A percentile compares a stretch with the other conserved stretches of the same genome.
Evolutionary conservation across 257 asterid species (phyloP).

Genomic region (Catharanthus roseus): DNA sequence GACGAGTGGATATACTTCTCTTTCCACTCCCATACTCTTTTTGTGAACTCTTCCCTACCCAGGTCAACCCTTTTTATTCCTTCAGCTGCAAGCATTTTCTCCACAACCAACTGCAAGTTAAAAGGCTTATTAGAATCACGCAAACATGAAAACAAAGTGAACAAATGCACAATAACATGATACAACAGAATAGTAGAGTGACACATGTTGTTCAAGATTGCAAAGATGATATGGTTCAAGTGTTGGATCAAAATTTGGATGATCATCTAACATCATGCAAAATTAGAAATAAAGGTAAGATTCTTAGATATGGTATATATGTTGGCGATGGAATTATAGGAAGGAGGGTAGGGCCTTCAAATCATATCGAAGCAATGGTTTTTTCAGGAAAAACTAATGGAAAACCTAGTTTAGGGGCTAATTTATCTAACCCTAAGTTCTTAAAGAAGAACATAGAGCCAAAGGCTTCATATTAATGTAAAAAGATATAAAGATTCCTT

Average conservation of each 20-base stretch:
- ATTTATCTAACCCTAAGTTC: no score
- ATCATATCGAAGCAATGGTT: no score
- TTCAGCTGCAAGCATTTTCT: constrained; percentile 89
- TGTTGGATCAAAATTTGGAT: not conserved
- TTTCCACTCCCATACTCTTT: constrained; percentile 98
- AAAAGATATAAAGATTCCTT: no score
- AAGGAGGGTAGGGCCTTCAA: no score
- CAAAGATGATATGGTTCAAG: not conserved
- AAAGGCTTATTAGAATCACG: constrained; percentile 18
- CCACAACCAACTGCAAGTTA: constrained; percentile 84
- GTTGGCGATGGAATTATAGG: no score
- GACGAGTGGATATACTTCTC: constrained; percentile 56
- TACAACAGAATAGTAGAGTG: not conserved
- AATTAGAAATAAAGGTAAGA: not conserved
- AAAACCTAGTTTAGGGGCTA: no score
- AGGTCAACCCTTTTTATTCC: constrained; percentile 84
- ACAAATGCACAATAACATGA: not conserved
- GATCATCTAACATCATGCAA: not conserved
- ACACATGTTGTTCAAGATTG: not conserved
- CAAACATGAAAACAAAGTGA: not conserved
- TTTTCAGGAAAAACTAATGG: no score
- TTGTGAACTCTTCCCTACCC: constrained; percentile 88
- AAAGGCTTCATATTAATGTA: no score
- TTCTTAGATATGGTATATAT: constrained; percentile 26
- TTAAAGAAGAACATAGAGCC: no score